Percentiles rank a stretch among this genome's conserved stretches.
phyloP scores from a whole-genome alignment of 768 basidiomycete species.

The Leccinum barrowsii region DNA sequence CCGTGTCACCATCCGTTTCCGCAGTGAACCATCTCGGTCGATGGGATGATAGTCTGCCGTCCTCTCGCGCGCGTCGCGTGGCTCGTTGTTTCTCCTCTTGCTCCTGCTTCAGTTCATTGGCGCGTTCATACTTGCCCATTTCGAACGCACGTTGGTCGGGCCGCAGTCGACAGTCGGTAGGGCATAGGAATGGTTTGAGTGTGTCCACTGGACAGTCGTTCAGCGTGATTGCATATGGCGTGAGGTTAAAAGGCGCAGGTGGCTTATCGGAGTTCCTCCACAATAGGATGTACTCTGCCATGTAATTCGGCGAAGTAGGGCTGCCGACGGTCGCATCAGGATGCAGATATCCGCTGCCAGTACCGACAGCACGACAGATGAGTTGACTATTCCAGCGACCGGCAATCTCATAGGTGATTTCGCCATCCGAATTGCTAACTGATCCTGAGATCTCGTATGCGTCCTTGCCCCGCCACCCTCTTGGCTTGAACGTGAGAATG shows the following conservation, averaged over 20 bases:
- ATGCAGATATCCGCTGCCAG: conserved; percentile 55
- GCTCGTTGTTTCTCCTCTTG: conserved; percentile 81
- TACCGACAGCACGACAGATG: conserved; percentile 72
- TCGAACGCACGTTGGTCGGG: conserved; percentile 97
- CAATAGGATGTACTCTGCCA: conserved; percentile 76
- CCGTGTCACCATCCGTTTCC: conserved; percentile 82
- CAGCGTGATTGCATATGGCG: conserved; percentile 88
- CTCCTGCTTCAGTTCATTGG: conserved; percentile 71
- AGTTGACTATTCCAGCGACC: conserved; percentile 96
- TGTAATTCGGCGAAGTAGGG: conserved; percentile 39
- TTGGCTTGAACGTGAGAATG: conserved; percentile 90
- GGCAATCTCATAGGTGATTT: conserved; percentile 81
- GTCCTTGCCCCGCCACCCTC: conserved; percentile 90
- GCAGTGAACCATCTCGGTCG: conserved; percentile 84
- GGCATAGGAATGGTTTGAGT: conserved; percentile 69
- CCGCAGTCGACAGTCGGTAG: conserved; percentile 89
- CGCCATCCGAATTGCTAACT: conserved; percentile 64
- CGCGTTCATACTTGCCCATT: conserved; percentile 77
- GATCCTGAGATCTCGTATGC: conserved; percentile 90
- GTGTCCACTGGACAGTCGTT: conserved; percentile 80
- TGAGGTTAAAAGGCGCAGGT: conserved; percentile 88
- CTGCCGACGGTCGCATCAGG: conserved; percentile 65
- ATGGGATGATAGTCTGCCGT: conserved; percentile 68
- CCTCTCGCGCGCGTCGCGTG: conserved; percentile 72
- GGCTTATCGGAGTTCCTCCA: conserved; percentile 91